Conservation (phyloP, 805 yeast genomes). For the Metschnikowia shivogae region DNA sequence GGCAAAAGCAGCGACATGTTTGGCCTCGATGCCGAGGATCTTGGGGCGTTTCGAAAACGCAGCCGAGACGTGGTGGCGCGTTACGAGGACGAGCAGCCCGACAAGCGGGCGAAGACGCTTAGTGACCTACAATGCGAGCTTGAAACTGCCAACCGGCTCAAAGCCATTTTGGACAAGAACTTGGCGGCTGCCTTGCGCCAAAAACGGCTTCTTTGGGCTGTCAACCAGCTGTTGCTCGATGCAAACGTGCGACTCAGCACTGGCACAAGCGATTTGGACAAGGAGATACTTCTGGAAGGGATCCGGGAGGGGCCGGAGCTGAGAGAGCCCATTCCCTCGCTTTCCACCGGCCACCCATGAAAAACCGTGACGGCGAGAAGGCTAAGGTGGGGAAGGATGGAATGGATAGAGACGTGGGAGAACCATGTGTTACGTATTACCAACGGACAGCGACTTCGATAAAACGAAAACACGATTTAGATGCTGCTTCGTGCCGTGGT, state of each 20-base stretch:
- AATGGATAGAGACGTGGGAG: too few species aligned
- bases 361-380: too few species aligned
- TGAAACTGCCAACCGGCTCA: constrained; percentile 37
- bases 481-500: too few species aligned
- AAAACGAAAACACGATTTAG: too few species aligned
- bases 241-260: constrained; percentile 38
- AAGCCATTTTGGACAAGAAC: constrained; percentile 31
- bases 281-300: constrained; percentile 15
- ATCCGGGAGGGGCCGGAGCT: background rate
- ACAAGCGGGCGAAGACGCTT: constrained; percentile 11
- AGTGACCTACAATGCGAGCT: constrained; percentile 28
- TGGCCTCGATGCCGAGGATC: constrained; percentile 2
- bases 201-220: constrained; percentile 36
- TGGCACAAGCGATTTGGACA: constrained; percentile 23
- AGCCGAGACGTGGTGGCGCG: constrained; percentile 1
- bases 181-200: constrained; percentile 24
- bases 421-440: too few species aligned
- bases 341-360: too few species aligned
- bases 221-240: constrained; percentile 42
- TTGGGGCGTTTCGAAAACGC: constrained; percentile 8
- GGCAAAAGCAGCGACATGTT: constrained; percentile 15
- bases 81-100: background rate
- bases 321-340: too few species aligned
- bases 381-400: too few species aligned
- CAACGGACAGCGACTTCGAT: too few species aligned